Conservation (phyloP, 2,329 filamentous ascomycete genomes). For the Diaporthe ampelina region DNA sequence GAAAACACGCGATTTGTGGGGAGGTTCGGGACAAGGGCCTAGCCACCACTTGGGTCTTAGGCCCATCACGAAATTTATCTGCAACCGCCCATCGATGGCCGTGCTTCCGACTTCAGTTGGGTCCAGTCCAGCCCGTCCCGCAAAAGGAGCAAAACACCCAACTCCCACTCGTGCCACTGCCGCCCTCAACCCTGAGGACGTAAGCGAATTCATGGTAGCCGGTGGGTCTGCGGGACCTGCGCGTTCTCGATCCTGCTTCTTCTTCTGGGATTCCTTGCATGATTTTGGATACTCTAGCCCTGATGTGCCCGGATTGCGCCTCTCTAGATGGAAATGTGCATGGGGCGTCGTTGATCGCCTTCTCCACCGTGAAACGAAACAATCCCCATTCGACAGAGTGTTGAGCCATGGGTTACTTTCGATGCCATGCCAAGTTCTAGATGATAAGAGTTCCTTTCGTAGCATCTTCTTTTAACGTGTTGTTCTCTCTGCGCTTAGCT, state of each 20-base stretch:
- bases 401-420: slow-evolving; percentile 7
- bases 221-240: slow-evolving; percentile 11
- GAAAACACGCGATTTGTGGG: slow-evolving; percentile 32
- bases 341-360: background rate
- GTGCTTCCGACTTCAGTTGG: background rate
- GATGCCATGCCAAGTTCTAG: background rate
- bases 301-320: background rate
- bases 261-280: background rate
- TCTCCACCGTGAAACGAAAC: slow-evolving; percentile 37
- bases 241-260: background rate
- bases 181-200: slow-evolving; percentile 1
- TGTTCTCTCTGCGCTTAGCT: background rate
- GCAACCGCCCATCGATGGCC: slow-evolving; percentile 35
- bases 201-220: slow-evolving; percentile 4
- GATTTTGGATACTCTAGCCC: background rate
- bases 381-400: slow-evolving; percentile 19
- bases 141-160: slow-evolving; percentile 4
- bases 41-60: background rate
- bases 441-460: background rate
- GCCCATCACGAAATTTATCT: slow-evolving; percentile 29
- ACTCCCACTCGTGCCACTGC: background rate
- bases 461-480: no score
- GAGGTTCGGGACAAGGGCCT: slow-evolving; percentile 16
- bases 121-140: background rate
- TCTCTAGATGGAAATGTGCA: background rate